Conservation (phyloP, 495 filamentous ascomycete genomes). For the Penicillium bialowiezense region DNA sequence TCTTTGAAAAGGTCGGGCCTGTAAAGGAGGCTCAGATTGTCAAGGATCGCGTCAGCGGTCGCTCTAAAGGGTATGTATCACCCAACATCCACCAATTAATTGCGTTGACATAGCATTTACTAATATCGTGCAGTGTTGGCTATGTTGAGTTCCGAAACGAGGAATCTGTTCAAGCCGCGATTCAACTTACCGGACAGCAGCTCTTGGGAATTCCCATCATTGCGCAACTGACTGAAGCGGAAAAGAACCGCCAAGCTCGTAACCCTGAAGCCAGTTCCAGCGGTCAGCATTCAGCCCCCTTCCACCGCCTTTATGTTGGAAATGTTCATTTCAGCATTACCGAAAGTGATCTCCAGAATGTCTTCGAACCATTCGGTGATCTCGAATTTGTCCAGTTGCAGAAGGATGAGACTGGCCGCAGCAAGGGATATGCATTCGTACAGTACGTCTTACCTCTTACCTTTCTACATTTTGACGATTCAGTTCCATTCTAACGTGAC, state of each 20-base stretch:
- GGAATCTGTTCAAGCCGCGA: constrained; percentile 87
- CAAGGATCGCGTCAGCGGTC: constrained; percentile 94
- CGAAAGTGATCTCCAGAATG: constrained; percentile 90
- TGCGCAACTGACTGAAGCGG: constrained; percentile 95
- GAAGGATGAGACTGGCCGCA: constrained; percentile 87
- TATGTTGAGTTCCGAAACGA: constrained; percentile 99
- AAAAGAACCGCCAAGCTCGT: constrained; percentile 97
- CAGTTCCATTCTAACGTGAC: constrained; percentile 2
- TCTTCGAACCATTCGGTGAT: constrained; percentile 98
- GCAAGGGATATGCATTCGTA: constrained; percentile 96
- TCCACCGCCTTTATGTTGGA: constrained; percentile 98
- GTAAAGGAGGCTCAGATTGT: constrained; percentile 99
- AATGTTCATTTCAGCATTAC: constrained; percentile 99
- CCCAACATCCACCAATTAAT: no score
- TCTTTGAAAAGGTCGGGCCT: constrained; percentile 94
- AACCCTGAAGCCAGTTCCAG: constrained; percentile 67
- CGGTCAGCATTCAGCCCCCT: constrained; percentile 76
- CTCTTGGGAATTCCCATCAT: constrained; percentile 99
- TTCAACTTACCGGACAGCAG: constrained; percentile 98
- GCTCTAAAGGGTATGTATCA: constrained; percentile 96
- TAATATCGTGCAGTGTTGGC: constrained; percentile 66
- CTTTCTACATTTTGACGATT: not conserved
- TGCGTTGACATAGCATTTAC: no score
- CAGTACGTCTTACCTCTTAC: constrained; percentile 86
- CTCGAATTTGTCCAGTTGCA: constrained; percentile 96